These are phyloP conservation scores for Penicillium sp. DNA, from an alignment of 2,329 filamentous ascomycete genomes.

Conservation along the genomic window DNA sequence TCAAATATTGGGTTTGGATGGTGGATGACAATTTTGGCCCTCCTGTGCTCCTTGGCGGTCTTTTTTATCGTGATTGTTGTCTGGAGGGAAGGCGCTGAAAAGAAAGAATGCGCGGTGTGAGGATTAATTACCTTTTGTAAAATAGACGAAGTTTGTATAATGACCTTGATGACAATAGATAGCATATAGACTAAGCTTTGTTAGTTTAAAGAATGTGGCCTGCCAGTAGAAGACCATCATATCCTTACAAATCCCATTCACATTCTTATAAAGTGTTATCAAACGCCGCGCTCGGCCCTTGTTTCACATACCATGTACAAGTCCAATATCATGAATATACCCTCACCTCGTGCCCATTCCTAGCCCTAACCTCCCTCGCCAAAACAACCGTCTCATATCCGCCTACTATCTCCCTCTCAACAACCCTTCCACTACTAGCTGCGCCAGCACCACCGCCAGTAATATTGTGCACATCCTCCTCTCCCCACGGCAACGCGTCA, in stretches of 20 bases:
- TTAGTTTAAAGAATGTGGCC: too few relatives aligned
- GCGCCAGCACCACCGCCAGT: constrained; percentile 47
- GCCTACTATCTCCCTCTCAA: constrained; percentile 51
- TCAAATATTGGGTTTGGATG: constrained; percentile 4
- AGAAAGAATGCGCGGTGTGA: too few relatives aligned
- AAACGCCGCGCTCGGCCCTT: too few relatives aligned
- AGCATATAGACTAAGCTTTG: too few relatives aligned
- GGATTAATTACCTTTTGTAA: too few relatives aligned
- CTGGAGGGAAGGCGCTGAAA: too few relatives aligned
- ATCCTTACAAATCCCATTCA: too few relatives aligned
- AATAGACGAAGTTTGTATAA: too few relatives aligned
- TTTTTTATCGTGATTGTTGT: constrained; percentile 1
- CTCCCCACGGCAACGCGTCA: constrained; percentile 80
- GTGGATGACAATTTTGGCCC: constrained; percentile 2
- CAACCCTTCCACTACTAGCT: not conserved
- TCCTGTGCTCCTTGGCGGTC: constrained; percentile 2
- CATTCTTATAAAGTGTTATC: too few relatives aligned
- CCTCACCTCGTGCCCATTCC: constrained; percentile 17
- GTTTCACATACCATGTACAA: too few relatives aligned
- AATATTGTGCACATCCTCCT: constrained; percentile 58
- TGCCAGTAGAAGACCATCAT: too few relatives aligned
- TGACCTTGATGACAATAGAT: too few relatives aligned
- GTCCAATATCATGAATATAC: not conserved
- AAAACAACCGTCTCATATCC: constrained; percentile 79
- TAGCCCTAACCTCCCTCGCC: constrained; percentile 60